phyloP scores from a whole-genome alignment of 306 rosid species.

The Cucumis melo region DNA sequence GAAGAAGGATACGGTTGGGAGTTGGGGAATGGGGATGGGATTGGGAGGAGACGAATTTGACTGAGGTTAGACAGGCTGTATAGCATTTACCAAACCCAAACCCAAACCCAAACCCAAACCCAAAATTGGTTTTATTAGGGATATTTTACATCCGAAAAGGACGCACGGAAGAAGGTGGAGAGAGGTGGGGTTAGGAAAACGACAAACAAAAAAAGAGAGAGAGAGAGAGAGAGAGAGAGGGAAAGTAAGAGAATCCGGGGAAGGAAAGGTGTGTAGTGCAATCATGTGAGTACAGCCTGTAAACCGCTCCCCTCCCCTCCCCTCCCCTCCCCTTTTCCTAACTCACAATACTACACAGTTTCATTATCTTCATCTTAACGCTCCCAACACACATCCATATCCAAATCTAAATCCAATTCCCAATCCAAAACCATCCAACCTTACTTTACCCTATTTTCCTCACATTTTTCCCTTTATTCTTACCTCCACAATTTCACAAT shows the following conservation, averaged over 20 bases:
- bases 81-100: neutral
- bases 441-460: no score
- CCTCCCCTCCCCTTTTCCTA: neutral
- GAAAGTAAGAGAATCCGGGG: neutral
- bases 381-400: no score
- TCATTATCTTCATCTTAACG: no score
- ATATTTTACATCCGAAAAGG: conserved; percentile 1
- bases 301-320: no score
- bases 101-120: neutral
- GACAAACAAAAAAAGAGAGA: neutral
- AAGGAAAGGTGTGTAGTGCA: neutral
- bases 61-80: neutral
- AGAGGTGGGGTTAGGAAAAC: neutral
- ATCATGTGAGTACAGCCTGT: conserved; percentile 4
- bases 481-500: no score
- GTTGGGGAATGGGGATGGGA: no score
- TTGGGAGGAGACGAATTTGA: conserved; percentile 1
- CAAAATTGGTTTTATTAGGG: neutral
- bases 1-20: neutral
- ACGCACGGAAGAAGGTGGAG: neutral
- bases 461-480: no score
- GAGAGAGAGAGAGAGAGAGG: neutral
- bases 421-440: no score
- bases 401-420: no score
- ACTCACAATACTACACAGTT: neutral